Evolutionary conservation across 148 eudicot species (phyloP), one percentile per base, ranked within the genome.

Genomic region (Camellia granthamiana): DNA sequence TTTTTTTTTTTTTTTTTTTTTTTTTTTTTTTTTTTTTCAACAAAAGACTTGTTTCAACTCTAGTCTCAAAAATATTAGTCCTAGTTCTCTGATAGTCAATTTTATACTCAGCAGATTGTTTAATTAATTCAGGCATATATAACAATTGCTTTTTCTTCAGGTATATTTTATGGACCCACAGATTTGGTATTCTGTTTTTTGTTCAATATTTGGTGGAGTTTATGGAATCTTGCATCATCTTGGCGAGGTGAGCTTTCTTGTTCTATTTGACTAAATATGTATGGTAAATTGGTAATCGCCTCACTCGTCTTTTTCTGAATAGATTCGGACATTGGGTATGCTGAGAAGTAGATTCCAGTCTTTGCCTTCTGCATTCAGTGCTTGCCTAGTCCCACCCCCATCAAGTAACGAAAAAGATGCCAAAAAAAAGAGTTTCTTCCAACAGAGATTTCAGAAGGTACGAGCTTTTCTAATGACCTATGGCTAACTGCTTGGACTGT

Each of bases 101-200:
- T 78, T 43, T 55, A 19, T 21, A 44, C 43, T 71, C 64, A 62
- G 43, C 68, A 18, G 7, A 72, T 16, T 4, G 44, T 55, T 74
- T 23, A 46, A 61, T 30, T 80, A 61, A 64, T 65, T 58, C 23
- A 15, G 3, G 46, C 58, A 38, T 70, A 44, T 55, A 18, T 78
- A 41, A 9, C 7, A 30, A 49, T 38, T 68, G 15, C 52, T 44
- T 64, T 23, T 42, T 1, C 43, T 87, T 79, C 81, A 96, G 99
- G 94, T 96, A 67, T 96, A 94, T 79, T 92, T 96, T 85, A 93
- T 96, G 99, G 99, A 96, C 81, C 84, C 90, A 55, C 99, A 96
- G 84, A 96, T 96, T 73, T 96, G 99, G 99, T 96, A 96, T 91
- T 96, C 99, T 76, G 94, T 96, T 81, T 91, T 88, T 82, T 96